Conservation (phyloP, 331 rosid species). For the Spiraea crenata region DNA sequence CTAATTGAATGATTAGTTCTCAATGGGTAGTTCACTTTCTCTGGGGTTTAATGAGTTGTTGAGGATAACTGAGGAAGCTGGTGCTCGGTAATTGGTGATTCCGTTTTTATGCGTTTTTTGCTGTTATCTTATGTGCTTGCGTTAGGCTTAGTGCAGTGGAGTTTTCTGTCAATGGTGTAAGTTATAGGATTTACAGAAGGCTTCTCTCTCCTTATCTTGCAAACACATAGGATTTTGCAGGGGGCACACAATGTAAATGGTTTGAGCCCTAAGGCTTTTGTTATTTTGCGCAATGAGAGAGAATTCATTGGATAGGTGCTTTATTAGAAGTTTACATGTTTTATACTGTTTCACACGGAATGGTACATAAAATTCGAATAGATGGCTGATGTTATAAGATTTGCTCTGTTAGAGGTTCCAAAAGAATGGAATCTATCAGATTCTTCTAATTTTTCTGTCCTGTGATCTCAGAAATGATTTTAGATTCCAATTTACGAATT, state of each 20-base stretch:
- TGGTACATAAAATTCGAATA: not conserved
- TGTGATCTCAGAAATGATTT: not conserved
- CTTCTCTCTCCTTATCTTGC: slow-evolving; percentile 1
- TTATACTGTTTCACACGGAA: not conserved
- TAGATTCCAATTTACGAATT: not conserved
- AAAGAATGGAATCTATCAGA: not conserved
- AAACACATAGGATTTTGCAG: not conserved
- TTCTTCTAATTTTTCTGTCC: not conserved
- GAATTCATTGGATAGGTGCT: too few species aligned
- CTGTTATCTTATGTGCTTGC: slow-evolving; percentile 11
- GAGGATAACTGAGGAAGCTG: slow-evolving; percentile 6
- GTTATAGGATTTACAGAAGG: not conserved
- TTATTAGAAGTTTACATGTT: not conserved
- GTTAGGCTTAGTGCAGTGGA: slow-evolving; percentile 9
- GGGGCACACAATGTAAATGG: not conserved
- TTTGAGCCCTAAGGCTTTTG: not conserved
- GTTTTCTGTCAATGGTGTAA: slow-evolving; percentile 6
- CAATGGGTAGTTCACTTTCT: not conserved
- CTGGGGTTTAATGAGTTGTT: slow-evolving; percentile 10
- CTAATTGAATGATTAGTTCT: slow-evolving; percentile 7
- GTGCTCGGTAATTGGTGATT: slow-evolving; percentile 6
- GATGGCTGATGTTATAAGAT: not conserved
- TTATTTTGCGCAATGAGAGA: too few species aligned
- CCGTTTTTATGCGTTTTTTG: slow-evolving; percentile 18
- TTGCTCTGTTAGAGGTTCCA: not conserved